Evolutionary conservation across 176 grass and related monocot genomes (phyloP).

Genomic region (Metroxylon sagu): DNA sequence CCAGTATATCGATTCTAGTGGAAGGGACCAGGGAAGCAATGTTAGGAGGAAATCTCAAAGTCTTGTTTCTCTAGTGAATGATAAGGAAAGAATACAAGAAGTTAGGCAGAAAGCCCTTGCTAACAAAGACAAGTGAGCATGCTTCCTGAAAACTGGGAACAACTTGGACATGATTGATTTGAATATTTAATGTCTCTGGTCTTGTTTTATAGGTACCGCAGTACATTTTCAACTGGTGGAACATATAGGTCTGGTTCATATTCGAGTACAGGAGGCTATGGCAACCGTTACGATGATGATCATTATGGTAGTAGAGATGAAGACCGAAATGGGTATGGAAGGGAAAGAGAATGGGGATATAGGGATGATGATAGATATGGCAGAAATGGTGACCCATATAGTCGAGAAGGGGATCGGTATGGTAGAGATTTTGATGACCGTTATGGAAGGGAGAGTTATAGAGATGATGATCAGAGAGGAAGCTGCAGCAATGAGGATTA

Average conservation of each 20-base stretch:
- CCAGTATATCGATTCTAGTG: constrained; percentile 94
- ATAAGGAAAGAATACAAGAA: constrained; percentile 97
- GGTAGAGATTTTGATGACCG: constrained; percentile 70
- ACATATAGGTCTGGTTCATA: constrained; percentile 36
- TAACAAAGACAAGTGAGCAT: constrained; percentile 77
- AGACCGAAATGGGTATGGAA: constrained; percentile 67
- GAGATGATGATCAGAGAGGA: constrained; percentile 71
- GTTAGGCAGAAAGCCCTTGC: constrained; percentile 84
- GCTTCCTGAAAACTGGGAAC: neutral
- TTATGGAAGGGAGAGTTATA: constrained; percentile 46
- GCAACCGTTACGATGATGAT: constrained; percentile 62
- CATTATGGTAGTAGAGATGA: constrained; percentile 55
- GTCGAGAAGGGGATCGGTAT: constrained; percentile 71
- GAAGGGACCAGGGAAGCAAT: constrained; percentile 92
- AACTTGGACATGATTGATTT: neutral
- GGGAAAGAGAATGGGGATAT: constrained; percentile 77
- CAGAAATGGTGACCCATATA: constrained; percentile 50
- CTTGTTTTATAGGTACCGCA: constrained; percentile 44
- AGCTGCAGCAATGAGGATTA: constrained; percentile 60
- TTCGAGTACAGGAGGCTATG: constrained; percentile 36
- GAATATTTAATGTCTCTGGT: neutral
- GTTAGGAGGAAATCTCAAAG: constrained; percentile 88
- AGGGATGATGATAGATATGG: constrained; percentile 72
- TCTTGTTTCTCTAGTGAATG: constrained; percentile 88
- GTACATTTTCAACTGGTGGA: constrained; percentile 50